Base-by-base conservation (phyloP, 306 rosid genomes). In the Glycine soja region DNA sequence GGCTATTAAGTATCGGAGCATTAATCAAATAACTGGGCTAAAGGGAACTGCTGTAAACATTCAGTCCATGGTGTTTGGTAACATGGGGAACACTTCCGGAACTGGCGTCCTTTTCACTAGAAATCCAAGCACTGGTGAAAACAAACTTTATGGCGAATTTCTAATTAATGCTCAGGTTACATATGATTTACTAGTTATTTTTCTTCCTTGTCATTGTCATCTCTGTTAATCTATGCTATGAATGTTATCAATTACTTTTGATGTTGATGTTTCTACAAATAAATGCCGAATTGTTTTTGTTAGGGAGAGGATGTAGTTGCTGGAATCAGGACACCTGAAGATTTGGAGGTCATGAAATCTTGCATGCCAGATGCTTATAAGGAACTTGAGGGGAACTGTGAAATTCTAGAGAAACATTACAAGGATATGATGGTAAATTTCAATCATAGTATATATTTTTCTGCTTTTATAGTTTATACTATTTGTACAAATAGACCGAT, bases 261-360 rank as follows among this genome's bases (percentile, higher is more conserved):
- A 24, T 24, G 30, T 24, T 24, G 75, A 80, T 58, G 61, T 67
- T 74, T 74, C 34, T 19, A 11, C 18, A 45, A 48, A 81, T 58
- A 54, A 57, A 75, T 53, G n/a, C 78, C 82, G 47, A 84, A 70
- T 70, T 59, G 64, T 76, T 30, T 75, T 16, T 80, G 47, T 85
- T 82, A 95, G 99, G 99, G 99, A 81, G 99, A 95, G 82, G 99
- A 95, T 81, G 99, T 95, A 10, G 99, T 95, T 87, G 98, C 99
- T 0, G 99, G 99, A 69, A 93, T 95, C 74, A 88, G 99, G 87
- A 95, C 99, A 54, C 99, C 99, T 13, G 90, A 93, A 77, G 98
- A 92, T 80, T 68, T 95, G 79, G 90, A 87, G 73, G 82, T 89
- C 72, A 95, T 95, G 99, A 89, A 90, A 82, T 70, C 58, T 75